Conservation (phyloP, 345 rosid genomes). For the Lagerstroemia speciosa region DNA sequence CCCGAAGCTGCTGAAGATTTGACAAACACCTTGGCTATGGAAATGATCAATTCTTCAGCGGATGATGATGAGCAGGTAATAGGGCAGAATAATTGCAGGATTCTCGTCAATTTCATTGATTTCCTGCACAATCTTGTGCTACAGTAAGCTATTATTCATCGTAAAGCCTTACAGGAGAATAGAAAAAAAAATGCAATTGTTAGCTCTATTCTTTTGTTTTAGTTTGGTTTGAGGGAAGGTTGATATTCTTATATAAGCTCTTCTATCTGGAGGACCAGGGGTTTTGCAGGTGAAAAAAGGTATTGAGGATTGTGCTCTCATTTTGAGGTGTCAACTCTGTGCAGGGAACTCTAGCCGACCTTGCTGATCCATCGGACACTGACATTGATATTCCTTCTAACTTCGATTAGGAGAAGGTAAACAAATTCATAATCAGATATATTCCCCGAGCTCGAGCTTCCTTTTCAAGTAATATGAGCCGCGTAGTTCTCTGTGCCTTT, state of each 20-base stretch:
- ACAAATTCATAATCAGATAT: constrained; percentile 4
- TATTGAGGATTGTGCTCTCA: constrained; percentile 9
- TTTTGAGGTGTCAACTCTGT: constrained; percentile 15
- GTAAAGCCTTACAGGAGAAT: not conserved
- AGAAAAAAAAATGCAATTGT: not conserved
- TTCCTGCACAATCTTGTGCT: not conserved
- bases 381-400: constrained; percentile 44
- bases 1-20: not conserved
- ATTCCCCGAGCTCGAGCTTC: not conserved
- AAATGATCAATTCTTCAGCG: constrained; percentile 34
- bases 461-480: not conserved
- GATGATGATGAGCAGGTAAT: constrained; percentile 59
- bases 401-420: constrained; percentile 36
- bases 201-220: not conserved
- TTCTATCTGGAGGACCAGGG: not conserved
- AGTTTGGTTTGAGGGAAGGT: not conserved
- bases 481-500: not conserved
- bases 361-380: constrained; percentile 53
- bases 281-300: not conserved
- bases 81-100: not conserved
- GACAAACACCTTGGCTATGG: constrained; percentile 2
- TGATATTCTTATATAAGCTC: too few species aligned
- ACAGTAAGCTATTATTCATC: not conserved
- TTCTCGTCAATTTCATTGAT: not conserved
- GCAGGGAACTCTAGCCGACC: constrained; percentile 60